Percentiles rank a stretch among this genome's conserved stretches.
Conservation (phyloP, 2,329 filamentous ascomycete genomes). For the Nannizzia gypsea region DNA sequence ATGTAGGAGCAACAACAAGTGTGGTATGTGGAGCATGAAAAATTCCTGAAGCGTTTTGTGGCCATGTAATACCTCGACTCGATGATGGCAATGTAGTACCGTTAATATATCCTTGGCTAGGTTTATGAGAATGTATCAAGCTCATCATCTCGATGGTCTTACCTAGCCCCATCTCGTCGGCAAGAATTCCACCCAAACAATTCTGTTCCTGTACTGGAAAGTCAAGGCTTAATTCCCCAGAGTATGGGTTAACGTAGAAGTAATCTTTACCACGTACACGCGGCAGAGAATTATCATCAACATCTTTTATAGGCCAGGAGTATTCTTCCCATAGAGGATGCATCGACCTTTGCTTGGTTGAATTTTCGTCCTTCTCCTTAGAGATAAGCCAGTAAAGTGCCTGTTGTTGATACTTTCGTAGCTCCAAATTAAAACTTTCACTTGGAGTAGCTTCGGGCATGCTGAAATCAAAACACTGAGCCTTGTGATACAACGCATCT, state of each 20-base stretch:
- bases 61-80: neutral
- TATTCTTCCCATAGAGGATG: slow-evolving; percentile 98
- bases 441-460: slow-evolving; percentile 79
- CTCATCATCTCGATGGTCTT: slow-evolving; percentile 99
- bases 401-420: slow-evolving; percentile 91
- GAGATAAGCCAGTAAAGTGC: slow-evolving; percentile 91
- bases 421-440: slow-evolving; percentile 65
- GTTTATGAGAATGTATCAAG: slow-evolving; percentile 72
- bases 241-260: slow-evolving; percentile 97
- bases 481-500: slow-evolving; percentile 86
- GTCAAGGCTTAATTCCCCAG: slow-evolving; percentile 78
- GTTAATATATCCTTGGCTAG: slow-evolving; percentile 33
- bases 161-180: slow-evolving; percentile 92
- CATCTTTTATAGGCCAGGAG: slow-evolving; percentile 73
- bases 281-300: slow-evolving; percentile 66
- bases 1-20: slow-evolving; percentile 92
- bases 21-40: slow-evolving; percentile 75
- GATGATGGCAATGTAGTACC: slow-evolving; percentile 6
- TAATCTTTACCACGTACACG: slow-evolving; percentile 51
- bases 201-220: slow-evolving; percentile 92
- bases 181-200: slow-evolving; percentile 82
- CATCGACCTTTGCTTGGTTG: slow-evolving; percentile 67
- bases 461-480: slow-evolving; percentile 89
- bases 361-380: slow-evolving; percentile 73
- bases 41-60: slow-evolving; percentile 41